Base-by-base conservation (phyloP, 2,329 filamentous ascomycete genomes). In the Teratosphaeriaceae sp. region DNA sequence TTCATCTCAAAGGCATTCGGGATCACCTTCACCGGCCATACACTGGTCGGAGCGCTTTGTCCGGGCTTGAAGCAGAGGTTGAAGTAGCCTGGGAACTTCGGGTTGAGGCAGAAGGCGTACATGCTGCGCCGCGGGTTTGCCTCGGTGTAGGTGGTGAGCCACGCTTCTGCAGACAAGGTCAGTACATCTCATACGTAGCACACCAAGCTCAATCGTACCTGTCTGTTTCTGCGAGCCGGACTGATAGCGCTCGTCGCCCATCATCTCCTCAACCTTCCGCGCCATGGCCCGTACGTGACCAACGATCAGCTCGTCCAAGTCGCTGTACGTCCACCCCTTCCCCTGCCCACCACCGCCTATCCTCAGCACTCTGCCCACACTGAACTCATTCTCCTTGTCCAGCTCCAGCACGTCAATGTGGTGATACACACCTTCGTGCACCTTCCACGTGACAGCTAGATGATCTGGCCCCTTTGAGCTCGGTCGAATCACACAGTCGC, bases 271-370 rank as follows among this genome's bases (percentile, higher is more conserved):
- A 40, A 97, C 90, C 74, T 98, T 98, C 67, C 84, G 86, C 15
- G 88, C 85, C 92, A 97, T 98, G 40, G 89, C 87, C 70, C 95
- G 92, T 61, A 98, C 87, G 62, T 98, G 92, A 59, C 92, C 85
- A 61, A 94, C 89, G 54, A 98, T 97, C 69, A 98, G 68, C 65
- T 98, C 92, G 67, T 98, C 92, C 48, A 98, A 73, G 82, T 98
- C 92, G 47, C 81, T 88, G 70, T 98, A 98, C 6, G 80, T 90
- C 67, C 88, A 89, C 64, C 89, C 90, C 13, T 34, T 34, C 7
- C 31, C 31, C 18, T 9, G 15, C 18, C 37, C 37, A 15, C 35
- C 22, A 55, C 86, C 85, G 24, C 82, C 85, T 42, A 98, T 86
- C 51, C 86, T 85, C 42, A 98, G 75, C 31, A 84, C 82, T 55